Conservation (phyloP, 148 eudicot genomes). For the Beta vulgaris region DNA sequence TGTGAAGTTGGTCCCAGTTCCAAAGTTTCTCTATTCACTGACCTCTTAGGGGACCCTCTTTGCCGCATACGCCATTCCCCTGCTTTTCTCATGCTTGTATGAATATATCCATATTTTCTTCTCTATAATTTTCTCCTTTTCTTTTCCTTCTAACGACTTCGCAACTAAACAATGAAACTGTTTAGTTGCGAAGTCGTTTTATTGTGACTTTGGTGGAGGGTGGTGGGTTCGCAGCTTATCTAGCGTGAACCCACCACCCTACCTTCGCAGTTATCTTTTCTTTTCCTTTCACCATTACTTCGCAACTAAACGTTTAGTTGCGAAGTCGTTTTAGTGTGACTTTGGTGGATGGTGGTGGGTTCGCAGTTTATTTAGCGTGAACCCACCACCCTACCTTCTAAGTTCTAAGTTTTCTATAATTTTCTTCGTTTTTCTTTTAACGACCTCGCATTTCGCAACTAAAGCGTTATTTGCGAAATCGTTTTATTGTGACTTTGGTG, state of each 20-base stretch:
- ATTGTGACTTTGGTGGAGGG: neutral
- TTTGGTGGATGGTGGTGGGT: neutral
- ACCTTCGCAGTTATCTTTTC: too few relatives aligned
- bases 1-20: conserved; percentile 86
- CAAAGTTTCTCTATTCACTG: conserved; percentile 65
- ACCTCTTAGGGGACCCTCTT: conserved; percentile 86
- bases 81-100: conserved; percentile 85
- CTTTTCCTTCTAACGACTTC: neutral
- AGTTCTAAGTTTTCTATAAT: neutral
- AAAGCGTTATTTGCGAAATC: too few relatives aligned
- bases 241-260: neutral
- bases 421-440: too few relatives aligned
- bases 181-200: too few relatives aligned
- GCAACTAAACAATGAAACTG: too few relatives aligned
- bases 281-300: too few relatives aligned
- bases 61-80: conserved; percentile 93
- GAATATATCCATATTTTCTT: neutral
- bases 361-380: neutral
- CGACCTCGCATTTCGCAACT: too few relatives aligned
- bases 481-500: neutral
- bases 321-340: too few relatives aligned
- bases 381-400: neutral
- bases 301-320: too few relatives aligned
- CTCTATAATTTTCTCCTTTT: neutral
- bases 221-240: neutral